Evolutionary conservation across 345 rosid species (phyloP).

Genomic region (Eucalyptus pauciflora): DNA sequence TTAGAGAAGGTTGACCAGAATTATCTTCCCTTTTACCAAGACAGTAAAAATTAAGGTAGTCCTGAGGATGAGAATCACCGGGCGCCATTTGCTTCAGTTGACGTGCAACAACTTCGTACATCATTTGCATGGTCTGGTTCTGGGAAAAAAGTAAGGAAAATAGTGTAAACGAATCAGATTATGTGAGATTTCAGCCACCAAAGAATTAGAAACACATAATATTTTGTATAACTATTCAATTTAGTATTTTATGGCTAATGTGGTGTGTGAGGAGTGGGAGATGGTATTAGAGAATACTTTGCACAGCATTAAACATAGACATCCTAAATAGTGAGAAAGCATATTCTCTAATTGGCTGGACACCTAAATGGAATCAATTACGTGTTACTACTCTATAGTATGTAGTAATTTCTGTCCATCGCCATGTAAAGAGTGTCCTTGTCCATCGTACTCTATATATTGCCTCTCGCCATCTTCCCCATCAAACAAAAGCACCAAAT

Average conservation of each 20-base stretch:
- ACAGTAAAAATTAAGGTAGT: slow-evolving; percentile 94
- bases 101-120: slow-evolving; percentile 55
- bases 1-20: slow-evolving; percentile 1
- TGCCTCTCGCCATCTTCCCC: background rate
- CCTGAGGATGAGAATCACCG: slow-evolving; percentile 55
- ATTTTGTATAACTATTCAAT: background rate
- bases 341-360: background rate
- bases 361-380: background rate
- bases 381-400: background rate
- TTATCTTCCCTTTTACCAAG: slow-evolving; percentile 62
- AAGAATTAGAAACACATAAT: background rate
- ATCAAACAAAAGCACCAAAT: background rate
- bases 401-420: background rate
- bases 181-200: background rate
- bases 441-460: background rate
- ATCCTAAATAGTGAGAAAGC: background rate
- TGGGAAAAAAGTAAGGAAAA: slow-evolving; percentile 15
- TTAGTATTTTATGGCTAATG: background rate
- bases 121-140: slow-evolving; percentile 93
- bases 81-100: slow-evolving; percentile 41
- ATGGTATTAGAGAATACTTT: background rate
- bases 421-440: background rate
- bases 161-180: background rate
- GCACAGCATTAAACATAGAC: background rate
- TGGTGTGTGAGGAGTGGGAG: background rate